Conservation (phyloP, 805 yeast genomes). For the Kuraishia borneana region DNA sequence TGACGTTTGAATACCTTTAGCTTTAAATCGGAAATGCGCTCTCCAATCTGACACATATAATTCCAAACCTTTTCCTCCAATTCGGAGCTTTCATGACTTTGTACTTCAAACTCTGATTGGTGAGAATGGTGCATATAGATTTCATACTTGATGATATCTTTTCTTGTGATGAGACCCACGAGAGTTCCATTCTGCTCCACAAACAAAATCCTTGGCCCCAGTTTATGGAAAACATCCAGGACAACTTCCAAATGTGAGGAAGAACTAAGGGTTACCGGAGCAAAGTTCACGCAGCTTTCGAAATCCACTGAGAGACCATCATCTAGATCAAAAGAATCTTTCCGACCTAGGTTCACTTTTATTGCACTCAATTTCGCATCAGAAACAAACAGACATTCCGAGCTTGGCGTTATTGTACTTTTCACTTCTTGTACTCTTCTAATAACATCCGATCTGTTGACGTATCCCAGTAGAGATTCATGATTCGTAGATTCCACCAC, state of each 20-base stretch:
- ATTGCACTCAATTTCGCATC: slow-evolving; percentile 1
- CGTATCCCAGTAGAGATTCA: slow-evolving; percentile 33
- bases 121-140: slow-evolving; percentile 15
- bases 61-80: slow-evolving; percentile 17
- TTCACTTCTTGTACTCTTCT: slow-evolving; percentile 15
- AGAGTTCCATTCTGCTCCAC: slow-evolving; percentile 52
- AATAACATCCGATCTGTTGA: slow-evolving; percentile 29
- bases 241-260: slow-evolving; percentile 47
- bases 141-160: slow-evolving; percentile 67
- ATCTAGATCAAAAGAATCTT: slow-evolving; percentile 1
- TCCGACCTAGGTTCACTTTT: background rate
- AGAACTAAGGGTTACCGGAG: slow-evolving; percentile 52
- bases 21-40: slow-evolving; percentile 5
- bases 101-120: slow-evolving; percentile 11
- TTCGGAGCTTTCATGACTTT: background rate
- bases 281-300: slow-evolving; percentile 28
- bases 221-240: slow-evolving; percentile 55
- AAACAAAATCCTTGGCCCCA: slow-evolving; percentile 71
- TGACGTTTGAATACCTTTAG: slow-evolving; percentile 5
- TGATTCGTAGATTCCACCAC: slow-evolving; percentile 27
- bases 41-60: slow-evolving; percentile 4
- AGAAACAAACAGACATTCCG: slow-evolving; percentile 11
- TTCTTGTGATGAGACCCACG: slow-evolving; percentile 73
- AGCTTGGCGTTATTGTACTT: slow-evolving; percentile 9
- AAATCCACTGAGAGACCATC: slow-evolving; percentile 10